A percentile compares a stretch with the other conserved stretches of the same genome.
Evolutionary conservation across 163 green algal genomes (phyloP).

Genomic region (Chlamydomonas reinhardtii): DNA sequence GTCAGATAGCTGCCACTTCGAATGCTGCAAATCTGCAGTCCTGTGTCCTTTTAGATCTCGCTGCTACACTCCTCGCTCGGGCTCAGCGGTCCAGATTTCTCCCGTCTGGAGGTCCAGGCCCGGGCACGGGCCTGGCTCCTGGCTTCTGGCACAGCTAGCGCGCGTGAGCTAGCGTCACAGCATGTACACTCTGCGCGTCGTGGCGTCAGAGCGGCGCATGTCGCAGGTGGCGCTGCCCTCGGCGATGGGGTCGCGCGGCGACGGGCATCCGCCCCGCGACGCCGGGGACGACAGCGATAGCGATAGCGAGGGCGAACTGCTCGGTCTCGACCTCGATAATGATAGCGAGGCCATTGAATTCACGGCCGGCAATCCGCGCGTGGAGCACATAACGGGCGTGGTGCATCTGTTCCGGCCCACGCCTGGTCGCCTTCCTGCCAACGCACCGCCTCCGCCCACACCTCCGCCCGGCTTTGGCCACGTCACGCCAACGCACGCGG

Average conservation of each 20-base stretch:
- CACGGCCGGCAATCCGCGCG: constrained; percentile 86
- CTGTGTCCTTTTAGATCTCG: too few relatives aligned
- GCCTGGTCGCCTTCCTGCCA: constrained; percentile 17
- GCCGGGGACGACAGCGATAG: not conserved
- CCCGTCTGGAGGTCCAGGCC: too few relatives aligned
- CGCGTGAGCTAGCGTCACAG: too few relatives aligned
- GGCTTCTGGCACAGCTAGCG: too few relatives aligned
- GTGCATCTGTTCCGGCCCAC: constrained; percentile 87
- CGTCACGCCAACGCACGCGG: not conserved
- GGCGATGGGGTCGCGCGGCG: not conserved
- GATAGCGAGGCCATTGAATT: constrained; percentile 64
- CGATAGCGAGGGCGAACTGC: constrained; percentile 24
- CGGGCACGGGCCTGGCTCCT: too few relatives aligned
- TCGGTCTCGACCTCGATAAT: constrained; percentile 28
- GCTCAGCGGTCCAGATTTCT: too few relatives aligned
- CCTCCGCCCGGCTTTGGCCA: not conserved
- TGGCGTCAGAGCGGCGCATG: constrained; percentile 18
- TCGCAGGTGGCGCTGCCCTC: not conserved
- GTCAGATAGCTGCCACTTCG: too few relatives aligned
- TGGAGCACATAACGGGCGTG: constrained; percentile 91
- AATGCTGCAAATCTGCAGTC: too few relatives aligned
- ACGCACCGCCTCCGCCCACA: not conserved
- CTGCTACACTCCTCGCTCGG: too few relatives aligned
- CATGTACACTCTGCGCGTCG: constrained; percentile 39
- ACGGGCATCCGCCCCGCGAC: not conserved